Conservation (phyloP, 495 filamentous ascomycete species). For the Neurospora discreta region DNA sequence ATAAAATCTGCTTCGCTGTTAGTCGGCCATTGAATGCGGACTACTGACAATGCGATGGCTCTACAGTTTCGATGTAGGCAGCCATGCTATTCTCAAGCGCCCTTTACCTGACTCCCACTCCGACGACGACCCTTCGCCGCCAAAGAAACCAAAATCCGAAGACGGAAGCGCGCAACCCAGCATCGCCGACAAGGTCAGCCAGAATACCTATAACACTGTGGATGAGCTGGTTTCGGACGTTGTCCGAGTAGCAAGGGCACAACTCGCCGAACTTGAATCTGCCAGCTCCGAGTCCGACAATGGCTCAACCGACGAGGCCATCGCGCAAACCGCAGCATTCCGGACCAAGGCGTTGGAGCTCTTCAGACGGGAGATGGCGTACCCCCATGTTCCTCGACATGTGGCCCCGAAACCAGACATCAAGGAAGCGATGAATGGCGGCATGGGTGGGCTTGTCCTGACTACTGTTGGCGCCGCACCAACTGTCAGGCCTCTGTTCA, state of each 20-base stretch:
- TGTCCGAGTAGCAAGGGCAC: conserved; percentile 24
- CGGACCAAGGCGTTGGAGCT: conserved; percentile 30
- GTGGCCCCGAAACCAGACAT: conserved; percentile 2
- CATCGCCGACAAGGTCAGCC: conserved; percentile 35
- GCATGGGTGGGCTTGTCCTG: conserved; percentile 46
- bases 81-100: conserved; percentile 32
- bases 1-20: background rate
- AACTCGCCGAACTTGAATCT: conserved; percentile 28
- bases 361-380: conserved; percentile 28
- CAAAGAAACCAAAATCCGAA: conserved; percentile 34
- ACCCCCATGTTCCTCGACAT: conserved; percentile 20
- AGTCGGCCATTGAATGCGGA: background rate
- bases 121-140: conserved; percentile 28
- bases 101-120: conserved; percentile 25
- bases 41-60: conserved; percentile 3
- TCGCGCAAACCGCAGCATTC: conserved; percentile 29
- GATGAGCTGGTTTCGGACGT: conserved; percentile 38
- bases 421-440: conserved; percentile 7
- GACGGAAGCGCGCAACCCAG: conserved; percentile 19
- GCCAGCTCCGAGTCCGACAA: conserved; percentile 10
- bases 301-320: conserved; percentile 17
- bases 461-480: conserved; percentile 63
- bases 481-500: conserved; percentile 67
- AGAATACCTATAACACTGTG: conserved; percentile 31
- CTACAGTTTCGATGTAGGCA: conserved; percentile 30